A percentile compares a stretch with the other conserved stretches of the same genome.
These are phyloP conservation scores for Lactarius evosmus DNA, from an alignment of 768 basidiomycete genomes.

Conservation along the genomic window DNA sequence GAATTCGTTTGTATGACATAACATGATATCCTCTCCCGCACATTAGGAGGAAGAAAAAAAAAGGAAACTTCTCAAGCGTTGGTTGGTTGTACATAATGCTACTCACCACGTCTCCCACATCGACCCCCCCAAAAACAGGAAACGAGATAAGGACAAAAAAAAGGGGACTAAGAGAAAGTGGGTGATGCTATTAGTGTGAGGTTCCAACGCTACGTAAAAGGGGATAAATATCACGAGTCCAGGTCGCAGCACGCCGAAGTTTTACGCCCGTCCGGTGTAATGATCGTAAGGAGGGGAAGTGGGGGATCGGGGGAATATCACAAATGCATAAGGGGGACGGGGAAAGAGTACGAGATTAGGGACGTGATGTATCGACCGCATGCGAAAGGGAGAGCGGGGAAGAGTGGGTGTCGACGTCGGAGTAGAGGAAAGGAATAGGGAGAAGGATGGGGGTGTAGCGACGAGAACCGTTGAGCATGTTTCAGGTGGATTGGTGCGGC, in stretches of 20 bases:
- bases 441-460: not conserved
- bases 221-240: conserved; percentile 13
- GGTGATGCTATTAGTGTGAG: conserved; percentile 17
- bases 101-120: not conserved
- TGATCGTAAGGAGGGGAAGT: not conserved
- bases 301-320: conserved; percentile 2
- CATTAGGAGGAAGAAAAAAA: not conserved
- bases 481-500: not conserved
- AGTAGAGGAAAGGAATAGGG: not conserved
- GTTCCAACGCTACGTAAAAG: conserved; percentile 1
- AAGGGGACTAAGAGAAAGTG: not conserved
- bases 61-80: not conserved
- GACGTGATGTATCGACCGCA: conserved; percentile 15
- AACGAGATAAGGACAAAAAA: conserved; percentile 1
- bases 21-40: not conserved
- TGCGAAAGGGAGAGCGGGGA: not conserved
- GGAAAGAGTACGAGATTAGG: conserved; percentile 7
- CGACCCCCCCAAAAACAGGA: not conserved
- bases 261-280: conserved; percentile 10
- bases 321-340: conserved; percentile 13
- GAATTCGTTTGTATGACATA: not conserved
- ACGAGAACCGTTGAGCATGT: not conserved
- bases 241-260: not conserved
- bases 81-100: not conserved
- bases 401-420: not conserved